Conservation (phyloP, 352 stramenopile genomes). For the Peronospora destructor region DNA sequence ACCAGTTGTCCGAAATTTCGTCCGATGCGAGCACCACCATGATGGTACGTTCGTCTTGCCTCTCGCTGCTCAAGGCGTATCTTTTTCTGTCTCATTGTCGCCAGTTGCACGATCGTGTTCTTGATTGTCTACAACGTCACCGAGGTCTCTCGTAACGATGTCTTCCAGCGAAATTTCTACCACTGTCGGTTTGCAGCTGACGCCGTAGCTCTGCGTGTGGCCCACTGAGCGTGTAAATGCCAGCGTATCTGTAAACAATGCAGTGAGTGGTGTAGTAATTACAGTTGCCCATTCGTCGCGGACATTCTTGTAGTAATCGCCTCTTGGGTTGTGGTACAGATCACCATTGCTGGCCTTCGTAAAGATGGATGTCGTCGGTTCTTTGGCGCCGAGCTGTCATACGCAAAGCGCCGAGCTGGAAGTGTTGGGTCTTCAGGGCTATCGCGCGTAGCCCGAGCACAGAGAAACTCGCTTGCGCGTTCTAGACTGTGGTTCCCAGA, state of each 20-base stretch:
- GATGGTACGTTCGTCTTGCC: constrained; percentile 17
- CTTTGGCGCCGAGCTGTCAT: no score
- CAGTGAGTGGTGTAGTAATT: constrained; percentile 59
- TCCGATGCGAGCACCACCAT: constrained; percentile 71
- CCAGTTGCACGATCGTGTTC: constrained; percentile 1
- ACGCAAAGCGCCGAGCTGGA: no score
- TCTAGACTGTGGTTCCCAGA: no score
- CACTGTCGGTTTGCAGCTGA: constrained; percentile 60
- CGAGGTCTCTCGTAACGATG: constrained; percentile 21
- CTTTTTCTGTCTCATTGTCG: constrained; percentile 10
- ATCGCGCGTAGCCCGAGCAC: no score
- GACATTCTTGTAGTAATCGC: constrained; percentile 89
- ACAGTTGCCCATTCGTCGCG: constrained; percentile 87
- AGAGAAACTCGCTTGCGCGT: no score
- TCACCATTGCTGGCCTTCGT: no score
- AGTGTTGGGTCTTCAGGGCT: no score
- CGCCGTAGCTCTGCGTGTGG: constrained; percentile 80
- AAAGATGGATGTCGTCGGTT: no score
- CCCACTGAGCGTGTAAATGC: constrained; percentile 85
- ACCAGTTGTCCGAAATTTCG: constrained; percentile 89
- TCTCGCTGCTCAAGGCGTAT: constrained; percentile 4
- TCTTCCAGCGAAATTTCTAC: constrained; percentile 41
- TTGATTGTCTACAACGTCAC: not conserved
- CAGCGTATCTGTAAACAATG: constrained; percentile 70
- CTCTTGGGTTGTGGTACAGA: constrained; percentile 31